These are phyloP conservation scores for Lentinula sp. DNA, from an alignment of 768 basidiomycete genomes.

Conservation along the genomic window DNA sequence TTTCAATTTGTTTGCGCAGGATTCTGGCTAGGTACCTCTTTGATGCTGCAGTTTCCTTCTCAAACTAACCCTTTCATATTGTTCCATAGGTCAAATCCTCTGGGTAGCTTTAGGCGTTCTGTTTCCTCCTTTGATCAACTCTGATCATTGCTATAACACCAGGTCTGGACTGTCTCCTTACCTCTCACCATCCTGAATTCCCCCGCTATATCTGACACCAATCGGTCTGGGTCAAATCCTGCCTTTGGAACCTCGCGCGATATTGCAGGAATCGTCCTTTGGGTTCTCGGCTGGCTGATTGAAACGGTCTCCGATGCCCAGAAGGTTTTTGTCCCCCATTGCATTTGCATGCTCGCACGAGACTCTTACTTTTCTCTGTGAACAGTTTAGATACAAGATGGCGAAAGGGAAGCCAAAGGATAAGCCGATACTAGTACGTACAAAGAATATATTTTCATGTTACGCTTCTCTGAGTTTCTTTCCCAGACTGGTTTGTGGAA, in stretches of 20 bases:
- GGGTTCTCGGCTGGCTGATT: conserved; percentile 50
- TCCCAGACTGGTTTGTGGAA: conserved; percentile 44
- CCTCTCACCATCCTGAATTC: conserved; percentile 65
- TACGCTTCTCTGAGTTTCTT: no score
- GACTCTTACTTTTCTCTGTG: no score
- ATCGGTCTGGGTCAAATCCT: conserved; percentile 40
- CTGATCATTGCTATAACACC: background rate
- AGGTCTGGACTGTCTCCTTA: conserved; percentile 60
- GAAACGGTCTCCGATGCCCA: conserved; percentile 54
- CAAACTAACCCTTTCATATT: background rate
- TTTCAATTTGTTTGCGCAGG: conserved; percentile 17
- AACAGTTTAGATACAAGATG: conserved; percentile 47
- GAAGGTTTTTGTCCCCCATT: conserved; percentile 33
- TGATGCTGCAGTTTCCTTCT: background rate
- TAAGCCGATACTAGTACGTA: conserved; percentile 36
- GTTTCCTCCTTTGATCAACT: background rate
- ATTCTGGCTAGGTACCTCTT: conserved; percentile 45
- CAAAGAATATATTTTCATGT: no score
- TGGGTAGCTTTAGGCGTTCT: conserved; percentile 35
- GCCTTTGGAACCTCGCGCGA: conserved; percentile 57
- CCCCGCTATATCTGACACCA: conserved; percentile 48
- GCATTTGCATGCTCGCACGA: background rate
- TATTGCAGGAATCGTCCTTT: conserved; percentile 57
- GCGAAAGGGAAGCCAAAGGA: conserved; percentile 41
- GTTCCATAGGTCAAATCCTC: conserved; percentile 42